Conservation (phyloP, 2,329 filamentous ascomycete genomes). For the Mycogone perniciosa region DNA sequence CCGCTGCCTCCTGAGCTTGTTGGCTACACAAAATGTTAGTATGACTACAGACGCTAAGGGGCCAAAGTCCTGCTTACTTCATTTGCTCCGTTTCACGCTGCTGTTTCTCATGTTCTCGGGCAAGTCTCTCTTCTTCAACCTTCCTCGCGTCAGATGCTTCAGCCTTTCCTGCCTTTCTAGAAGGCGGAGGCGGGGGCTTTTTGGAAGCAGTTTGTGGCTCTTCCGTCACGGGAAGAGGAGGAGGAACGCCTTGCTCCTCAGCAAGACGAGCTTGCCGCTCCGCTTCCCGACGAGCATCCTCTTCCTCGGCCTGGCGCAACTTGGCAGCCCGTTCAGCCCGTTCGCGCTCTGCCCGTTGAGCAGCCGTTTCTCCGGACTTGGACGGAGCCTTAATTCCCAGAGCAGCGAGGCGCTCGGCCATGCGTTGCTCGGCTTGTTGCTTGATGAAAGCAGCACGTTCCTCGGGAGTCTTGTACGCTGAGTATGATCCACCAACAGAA, state of each 20-base stretch:
- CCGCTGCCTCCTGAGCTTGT: constrained; percentile 67
- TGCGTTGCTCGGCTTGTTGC: constrained; percentile 92
- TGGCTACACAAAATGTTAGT: constrained; percentile 48
- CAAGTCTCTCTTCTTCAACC: constrained; percentile 59
- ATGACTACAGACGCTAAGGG: neutral
- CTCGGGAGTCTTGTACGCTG: constrained; percentile 82
- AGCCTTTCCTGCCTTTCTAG: constrained; percentile 59
- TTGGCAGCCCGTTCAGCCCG: constrained; percentile 81
- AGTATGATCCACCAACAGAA: constrained; percentile 60
- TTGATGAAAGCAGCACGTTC: constrained; percentile 94
- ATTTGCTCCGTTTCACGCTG: constrained; percentile 66
- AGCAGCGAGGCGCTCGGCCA: constrained; percentile 91
- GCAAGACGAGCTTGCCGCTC: constrained; percentile 79
- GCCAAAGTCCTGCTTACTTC: constrained; percentile 60
- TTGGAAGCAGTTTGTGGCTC: constrained; percentile 43
- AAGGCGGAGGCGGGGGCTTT: constrained; percentile 73
- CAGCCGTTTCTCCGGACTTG: constrained; percentile 72
- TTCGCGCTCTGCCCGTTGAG: constrained; percentile 84
- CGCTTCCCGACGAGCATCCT: constrained; percentile 81
- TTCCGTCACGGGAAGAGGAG: constrained; percentile 52
- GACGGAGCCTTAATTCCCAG: constrained; percentile 80
- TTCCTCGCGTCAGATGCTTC: constrained; percentile 53
- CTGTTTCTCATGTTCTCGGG: constrained; percentile 69
- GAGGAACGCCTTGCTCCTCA: constrained; percentile 63
- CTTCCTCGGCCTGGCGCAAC: constrained; percentile 83